Conservation (phyloP, 257 asterid species). For the Jaltomata sinuosa region DNA sequence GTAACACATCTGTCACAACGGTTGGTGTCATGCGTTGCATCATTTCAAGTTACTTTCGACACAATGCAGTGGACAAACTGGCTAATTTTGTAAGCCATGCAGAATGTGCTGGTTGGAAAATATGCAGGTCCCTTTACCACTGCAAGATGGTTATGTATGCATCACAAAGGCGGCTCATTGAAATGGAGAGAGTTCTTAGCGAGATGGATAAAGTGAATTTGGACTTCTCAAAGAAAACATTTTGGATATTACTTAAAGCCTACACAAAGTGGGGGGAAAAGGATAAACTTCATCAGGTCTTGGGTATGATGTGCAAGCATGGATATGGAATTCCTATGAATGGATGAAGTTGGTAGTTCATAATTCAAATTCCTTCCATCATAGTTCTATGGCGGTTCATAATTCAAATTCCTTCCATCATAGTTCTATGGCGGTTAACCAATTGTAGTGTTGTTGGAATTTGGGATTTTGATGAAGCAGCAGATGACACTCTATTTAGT, state of each 20-base stretch:
- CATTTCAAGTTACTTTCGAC: conserved; percentile 59
- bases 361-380: neutral
- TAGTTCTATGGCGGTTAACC: neutral
- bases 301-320: conserved; percentile 60
- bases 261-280: conserved; percentile 41
- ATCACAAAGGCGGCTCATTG: conserved; percentile 52
- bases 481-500: neutral
- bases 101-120: conserved; percentile 67
- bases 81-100: conserved; percentile 52
- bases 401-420: neutral
- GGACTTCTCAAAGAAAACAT: conserved; percentile 41
- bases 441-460: neutral
- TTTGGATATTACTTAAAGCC: conserved; percentile 48
- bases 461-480: neutral
- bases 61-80: conserved; percentile 63
- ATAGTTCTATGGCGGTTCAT: conserved; percentile 8
- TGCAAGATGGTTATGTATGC: conserved; percentile 79
- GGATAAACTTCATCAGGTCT: conserved; percentile 49
- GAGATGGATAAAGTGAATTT: conserved; percentile 63
- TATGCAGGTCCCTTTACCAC: conserved; percentile 71
- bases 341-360: conserved; percentile 10
- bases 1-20: conserved; percentile 29
- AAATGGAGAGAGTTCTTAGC: conserved; percentile 73
- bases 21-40: conserved; percentile 43
- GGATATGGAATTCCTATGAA: conserved; percentile 36